Percentiles rank a stretch among this genome's conserved stretches.
These are phyloP conservation scores for Blastobotrys terrestris DNA, from an alignment of 805 yeast species.

Conservation along the genomic window DNA sequence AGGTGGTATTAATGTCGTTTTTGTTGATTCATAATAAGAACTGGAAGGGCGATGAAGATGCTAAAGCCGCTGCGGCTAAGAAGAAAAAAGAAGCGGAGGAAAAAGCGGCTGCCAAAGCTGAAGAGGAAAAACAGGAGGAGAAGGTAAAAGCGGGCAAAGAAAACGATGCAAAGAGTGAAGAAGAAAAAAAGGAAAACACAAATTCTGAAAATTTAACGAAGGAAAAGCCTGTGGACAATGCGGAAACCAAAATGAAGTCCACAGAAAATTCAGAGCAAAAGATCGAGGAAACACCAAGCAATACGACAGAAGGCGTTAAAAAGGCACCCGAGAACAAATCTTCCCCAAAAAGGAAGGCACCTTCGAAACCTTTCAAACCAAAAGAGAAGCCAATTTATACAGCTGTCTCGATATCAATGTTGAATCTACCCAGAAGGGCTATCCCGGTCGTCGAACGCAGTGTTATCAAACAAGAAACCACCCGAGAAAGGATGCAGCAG, in stretches of 20 bases:
- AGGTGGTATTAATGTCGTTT: constrained; percentile 34
- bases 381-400: constrained; percentile 32
- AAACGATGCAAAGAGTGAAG: constrained; percentile 2
- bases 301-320: background rate
- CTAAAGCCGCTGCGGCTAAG: constrained; percentile 1
- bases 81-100: constrained; percentile 17
- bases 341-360: background rate
- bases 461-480: constrained; percentile 51
- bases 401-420: constrained; percentile 59
- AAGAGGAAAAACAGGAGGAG: constrained; percentile 26
- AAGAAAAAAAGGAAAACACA: background rate
- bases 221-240: too few relatives aligned
- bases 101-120: constrained; percentile 22
- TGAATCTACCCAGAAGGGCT: constrained; percentile 59
- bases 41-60: background rate
- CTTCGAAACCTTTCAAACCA: constrained; percentile 2
- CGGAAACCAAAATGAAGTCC: constrained; percentile 3
- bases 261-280: too few relatives aligned
- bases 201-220: too few relatives aligned
- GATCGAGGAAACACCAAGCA: constrained; percentile 9
- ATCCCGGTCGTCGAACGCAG: constrained; percentile 62
- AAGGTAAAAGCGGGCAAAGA: constrained; percentile 25
- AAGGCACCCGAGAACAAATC: background rate
- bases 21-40: constrained; percentile 24
- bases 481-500: constrained; percentile 53